A percentile compares a stretch with the other conserved stretches of the same genome.
Evolutionary conservation across 2,329 filamentous ascomycete genomes (phyloP).

Genomic region (Cladosporium sp.): DNA sequence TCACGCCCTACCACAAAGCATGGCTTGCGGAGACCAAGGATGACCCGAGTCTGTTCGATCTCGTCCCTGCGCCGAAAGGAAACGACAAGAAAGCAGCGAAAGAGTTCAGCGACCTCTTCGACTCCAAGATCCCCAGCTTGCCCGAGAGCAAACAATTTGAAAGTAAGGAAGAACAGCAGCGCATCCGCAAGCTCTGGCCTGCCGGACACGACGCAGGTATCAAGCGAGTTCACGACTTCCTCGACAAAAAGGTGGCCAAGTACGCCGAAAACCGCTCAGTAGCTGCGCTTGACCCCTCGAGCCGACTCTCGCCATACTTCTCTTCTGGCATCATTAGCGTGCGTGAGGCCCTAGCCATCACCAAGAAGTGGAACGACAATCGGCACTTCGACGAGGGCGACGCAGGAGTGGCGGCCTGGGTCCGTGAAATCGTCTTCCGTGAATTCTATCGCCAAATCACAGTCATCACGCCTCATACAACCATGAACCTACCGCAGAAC

Average conservation of each 20-base stretch:
- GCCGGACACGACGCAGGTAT: conserved; percentile 41
- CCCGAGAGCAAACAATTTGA: conserved; percentile 40
- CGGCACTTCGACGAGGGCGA: conserved; percentile 41
- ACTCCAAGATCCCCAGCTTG: conserved; percentile 39
- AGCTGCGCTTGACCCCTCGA: conserved; percentile 40
- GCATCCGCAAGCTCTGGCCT: conserved; percentile 43
- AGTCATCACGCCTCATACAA: conserved; percentile 43
- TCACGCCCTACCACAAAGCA: conserved; percentile 47
- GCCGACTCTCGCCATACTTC: conserved; percentile 43
- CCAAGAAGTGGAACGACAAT: conserved; percentile 40
- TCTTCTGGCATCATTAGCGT: conserved; percentile 43
- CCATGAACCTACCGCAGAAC: conserved; percentile 50
- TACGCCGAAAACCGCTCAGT: conserved; percentile 42
- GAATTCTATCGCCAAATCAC: conserved; percentile 49
- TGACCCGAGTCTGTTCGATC: conserved; percentile 41
- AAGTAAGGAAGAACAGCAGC: conserved; percentile 35
- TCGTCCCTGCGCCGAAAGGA: conserved; percentile 37
- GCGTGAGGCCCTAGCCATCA: conserved; percentile 41
- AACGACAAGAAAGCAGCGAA: conserved; percentile 44
- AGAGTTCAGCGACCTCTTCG: conserved; percentile 56
- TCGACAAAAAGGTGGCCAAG: conserved; percentile 33
- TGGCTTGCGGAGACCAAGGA: conserved; percentile 44
- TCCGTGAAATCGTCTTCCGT: conserved; percentile 50
- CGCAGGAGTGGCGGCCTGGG: conserved; percentile 39
- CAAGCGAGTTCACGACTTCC: conserved; percentile 38